A percentile compares a stretch with the other conserved stretches of the same genome.
Conservation (phyloP, 768 basidiomycete species). For the Lactarius quietus region DNA sequence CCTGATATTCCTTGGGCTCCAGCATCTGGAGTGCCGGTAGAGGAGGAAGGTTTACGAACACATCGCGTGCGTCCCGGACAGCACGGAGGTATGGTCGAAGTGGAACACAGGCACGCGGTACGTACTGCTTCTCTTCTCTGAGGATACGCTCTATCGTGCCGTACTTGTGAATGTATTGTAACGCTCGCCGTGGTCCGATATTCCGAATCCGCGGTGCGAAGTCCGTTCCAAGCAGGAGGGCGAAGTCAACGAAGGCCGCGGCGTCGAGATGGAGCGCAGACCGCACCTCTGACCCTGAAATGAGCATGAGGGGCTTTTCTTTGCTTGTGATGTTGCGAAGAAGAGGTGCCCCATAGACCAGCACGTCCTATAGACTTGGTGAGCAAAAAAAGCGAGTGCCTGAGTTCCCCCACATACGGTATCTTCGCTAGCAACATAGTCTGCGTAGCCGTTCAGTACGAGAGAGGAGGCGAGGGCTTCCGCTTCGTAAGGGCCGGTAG, state of each 20-base stretch:
- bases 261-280: slow-evolving; percentile 52
- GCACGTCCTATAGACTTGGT: slow-evolving; percentile 55
- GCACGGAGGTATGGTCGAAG: slow-evolving; percentile 57
- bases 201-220: slow-evolving; percentile 83
- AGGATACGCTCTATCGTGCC: slow-evolving; percentile 72
- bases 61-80: slow-evolving; percentile 55
- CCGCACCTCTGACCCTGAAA: slow-evolving; percentile 64
- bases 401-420: slow-evolving; percentile 45
- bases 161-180: slow-evolving; percentile 68
- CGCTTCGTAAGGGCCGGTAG: slow-evolving; percentile 70
- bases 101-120: slow-evolving; percentile 46
- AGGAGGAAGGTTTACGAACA: slow-evolving; percentile 66
- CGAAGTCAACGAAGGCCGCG: slow-evolving; percentile 73
- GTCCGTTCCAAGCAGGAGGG: slow-evolving; percentile 85
- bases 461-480: slow-evolving; percentile 83
- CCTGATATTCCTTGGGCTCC: slow-evolving; percentile 38
- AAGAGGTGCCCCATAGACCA: slow-evolving; percentile 79
- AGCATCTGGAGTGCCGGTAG: slow-evolving; percentile 44
- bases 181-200: slow-evolving; percentile 73
- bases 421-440: slow-evolving; percentile 91
- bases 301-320: slow-evolving; percentile 53
- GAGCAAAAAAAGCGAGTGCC: slow-evolving; percentile 2
- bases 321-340: slow-evolving; percentile 70
- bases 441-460: slow-evolving; percentile 69
- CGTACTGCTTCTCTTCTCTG: slow-evolving; percentile 46